A percentile compares a stretch with the other conserved stretches of the same genome.
These are phyloP conservation scores for Grosmannia serpens DNA, from an alignment of 2,329 filamentous ascomycete species.

Conservation along the genomic window DNA sequence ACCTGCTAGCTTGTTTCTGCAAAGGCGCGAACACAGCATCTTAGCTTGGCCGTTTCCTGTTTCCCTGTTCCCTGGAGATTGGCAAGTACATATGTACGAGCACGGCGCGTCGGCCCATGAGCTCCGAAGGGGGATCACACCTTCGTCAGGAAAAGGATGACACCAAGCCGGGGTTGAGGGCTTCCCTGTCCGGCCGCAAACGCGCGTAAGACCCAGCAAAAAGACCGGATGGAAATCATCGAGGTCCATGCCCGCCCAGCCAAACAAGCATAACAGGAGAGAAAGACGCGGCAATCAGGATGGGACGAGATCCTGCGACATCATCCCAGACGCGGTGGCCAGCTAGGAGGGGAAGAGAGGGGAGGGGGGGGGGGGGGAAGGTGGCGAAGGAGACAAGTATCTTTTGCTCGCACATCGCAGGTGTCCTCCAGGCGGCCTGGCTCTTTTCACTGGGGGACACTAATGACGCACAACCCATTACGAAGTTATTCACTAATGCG, in stretches of 20 bases:
- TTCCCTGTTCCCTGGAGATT: not conserved
- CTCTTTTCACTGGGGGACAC: not conserved
- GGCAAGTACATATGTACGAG: too few species aligned
- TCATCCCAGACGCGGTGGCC: not conserved
- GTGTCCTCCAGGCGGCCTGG: too few species aligned
- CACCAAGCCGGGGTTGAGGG: too few species aligned
- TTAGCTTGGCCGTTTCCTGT: not conserved
- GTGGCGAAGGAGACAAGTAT: not conserved
- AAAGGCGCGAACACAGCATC: too few species aligned
- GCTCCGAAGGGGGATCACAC: too few species aligned
- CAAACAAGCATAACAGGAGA: not conserved
- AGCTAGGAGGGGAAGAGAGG: not conserved
- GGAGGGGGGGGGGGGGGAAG: too few species aligned
- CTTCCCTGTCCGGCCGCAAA: not conserved
- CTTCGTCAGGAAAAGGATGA: too few species aligned
- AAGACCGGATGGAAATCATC: not conserved
- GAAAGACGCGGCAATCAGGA: not conserved
- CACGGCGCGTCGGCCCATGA: not conserved
- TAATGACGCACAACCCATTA: not conserved
- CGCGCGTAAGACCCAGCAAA: not conserved
- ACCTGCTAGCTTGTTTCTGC: not conserved
- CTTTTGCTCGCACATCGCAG: too few species aligned
- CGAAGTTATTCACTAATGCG: not conserved
- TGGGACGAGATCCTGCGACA: not conserved
- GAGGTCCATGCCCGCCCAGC: not conserved